phyloP scores from a whole-genome alignment of 2,329 filamentous ascomycete species.

The Lasiodiplodia gonubiensis region DNA sequence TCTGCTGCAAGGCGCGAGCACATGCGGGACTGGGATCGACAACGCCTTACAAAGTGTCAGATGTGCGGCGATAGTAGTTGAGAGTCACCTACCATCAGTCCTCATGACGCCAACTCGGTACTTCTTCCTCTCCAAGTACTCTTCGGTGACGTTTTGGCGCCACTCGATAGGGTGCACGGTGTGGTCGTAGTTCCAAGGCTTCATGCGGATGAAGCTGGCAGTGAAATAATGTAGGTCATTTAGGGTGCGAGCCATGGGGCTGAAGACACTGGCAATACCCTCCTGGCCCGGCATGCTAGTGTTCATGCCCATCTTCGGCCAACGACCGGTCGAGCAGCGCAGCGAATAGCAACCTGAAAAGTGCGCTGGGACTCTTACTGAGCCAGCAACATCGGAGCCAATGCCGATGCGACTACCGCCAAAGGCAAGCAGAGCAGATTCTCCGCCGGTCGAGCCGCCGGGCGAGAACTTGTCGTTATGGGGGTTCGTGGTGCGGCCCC shows the following conservation, averaged over 20 bases:
- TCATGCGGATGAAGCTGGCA: conserved; percentile 75
- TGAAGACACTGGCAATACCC: conserved; percentile 86
- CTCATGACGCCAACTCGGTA: conserved; percentile 78
- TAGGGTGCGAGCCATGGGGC: conserved; percentile 87
- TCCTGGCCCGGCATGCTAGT: conserved; percentile 95
- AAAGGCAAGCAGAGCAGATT: conserved; percentile 80
- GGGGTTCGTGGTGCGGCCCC: conserved; percentile 82
- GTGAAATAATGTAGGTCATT: conserved; percentile 86
- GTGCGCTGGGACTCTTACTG: conserved; percentile 83
- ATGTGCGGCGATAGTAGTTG: too few relatives aligned
- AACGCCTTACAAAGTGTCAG: conserved; percentile 56
- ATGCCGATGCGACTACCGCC: conserved; percentile 85
- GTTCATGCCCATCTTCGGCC: conserved; percentile 82
- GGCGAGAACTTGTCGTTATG: conserved; percentile 85
- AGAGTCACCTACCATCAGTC: conserved; percentile 63
- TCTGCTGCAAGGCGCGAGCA: conserved; percentile 72
- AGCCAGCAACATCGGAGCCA: conserved; percentile 89
- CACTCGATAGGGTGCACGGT: conserved; percentile 85
- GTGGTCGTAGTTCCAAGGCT: conserved; percentile 89
- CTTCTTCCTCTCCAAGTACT: conserved; percentile 65
- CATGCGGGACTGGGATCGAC: conserved; percentile 89
- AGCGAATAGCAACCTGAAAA: conserved; percentile 89
- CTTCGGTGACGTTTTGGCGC: conserved; percentile 66
- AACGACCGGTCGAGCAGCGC: conserved; percentile 85
- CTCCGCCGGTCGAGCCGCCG: conserved; percentile 86